A percentile compares a stretch with the other conserved stretches of the same genome.
These are phyloP conservation scores for Claviceps pazoutovae DNA, from an alignment of 2,329 filamentous ascomycete genomes.

Conservation along the genomic window DNA sequence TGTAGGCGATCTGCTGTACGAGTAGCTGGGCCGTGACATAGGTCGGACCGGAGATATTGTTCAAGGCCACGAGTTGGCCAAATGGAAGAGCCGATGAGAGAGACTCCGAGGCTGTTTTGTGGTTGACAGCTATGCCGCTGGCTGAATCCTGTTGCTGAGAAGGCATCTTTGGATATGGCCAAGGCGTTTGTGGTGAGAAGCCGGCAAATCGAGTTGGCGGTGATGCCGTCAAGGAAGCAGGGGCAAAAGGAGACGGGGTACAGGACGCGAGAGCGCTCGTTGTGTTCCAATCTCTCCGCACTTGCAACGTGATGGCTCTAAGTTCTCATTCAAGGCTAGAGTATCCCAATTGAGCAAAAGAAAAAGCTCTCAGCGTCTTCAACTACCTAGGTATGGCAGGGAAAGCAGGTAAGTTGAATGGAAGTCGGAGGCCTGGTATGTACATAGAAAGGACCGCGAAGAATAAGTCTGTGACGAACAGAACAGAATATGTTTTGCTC, in stretches of 20 bases:
- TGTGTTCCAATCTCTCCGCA: neutral
- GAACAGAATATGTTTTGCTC: neutral
- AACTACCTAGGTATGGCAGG: neutral
- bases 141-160: slow-evolving; percentile 25
- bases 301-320: neutral
- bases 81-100: slow-evolving; percentile 42
- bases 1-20: slow-evolving; percentile 90
- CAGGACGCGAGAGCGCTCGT: neutral
- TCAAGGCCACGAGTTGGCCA: slow-evolving; percentile 38
- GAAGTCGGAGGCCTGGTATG: neutral
- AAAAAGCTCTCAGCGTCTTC: neutral
- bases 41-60: slow-evolving; percentile 66
- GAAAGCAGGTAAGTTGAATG: neutral
- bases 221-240: neutral
- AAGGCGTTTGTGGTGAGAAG: too few relatives aligned
- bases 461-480: neutral
- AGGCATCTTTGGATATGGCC: slow-evolving; percentile 12
- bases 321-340: neutral
- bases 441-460: neutral
- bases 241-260: neutral
- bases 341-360: neutral
- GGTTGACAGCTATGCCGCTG: slow-evolving; percentile 17
- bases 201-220: neutral
- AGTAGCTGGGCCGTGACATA: slow-evolving; percentile 89
- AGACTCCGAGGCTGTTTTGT: slow-evolving; percentile 21